A percentile compares a stretch with the other conserved stretches of the same genome.
phyloP scores from a whole-genome alignment of 2,329 filamentous ascomycete species.

The Diplodia seriata region DNA sequence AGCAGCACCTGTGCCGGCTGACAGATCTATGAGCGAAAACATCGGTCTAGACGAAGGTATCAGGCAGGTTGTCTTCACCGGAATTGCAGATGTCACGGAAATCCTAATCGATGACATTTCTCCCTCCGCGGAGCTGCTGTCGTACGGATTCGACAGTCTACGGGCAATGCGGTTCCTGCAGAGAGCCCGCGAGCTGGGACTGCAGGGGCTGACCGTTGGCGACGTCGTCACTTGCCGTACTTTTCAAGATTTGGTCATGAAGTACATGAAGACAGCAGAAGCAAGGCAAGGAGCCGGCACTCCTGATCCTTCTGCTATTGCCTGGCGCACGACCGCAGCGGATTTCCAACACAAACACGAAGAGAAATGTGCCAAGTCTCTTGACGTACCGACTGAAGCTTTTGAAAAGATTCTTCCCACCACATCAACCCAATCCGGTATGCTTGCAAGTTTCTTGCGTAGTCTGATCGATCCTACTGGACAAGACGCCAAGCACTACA shows the following conservation, averaged over 20 bases:
- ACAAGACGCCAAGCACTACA: slow-evolving; percentile 15
- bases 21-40: background rate
- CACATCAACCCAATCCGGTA: slow-evolving; percentile 29
- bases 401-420: slow-evolving; percentile 31
- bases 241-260: slow-evolving; percentile 18
- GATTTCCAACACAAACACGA: slow-evolving; percentile 18
- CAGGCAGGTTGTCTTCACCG: slow-evolving; percentile 10
- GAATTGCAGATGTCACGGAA: slow-evolving; percentile 36
- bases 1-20: background rate
- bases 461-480: slow-evolving; percentile 12
- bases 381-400: slow-evolving; percentile 11
- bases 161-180: slow-evolving; percentile 37
- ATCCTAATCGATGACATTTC: slow-evolving; percentile 33
- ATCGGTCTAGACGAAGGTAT: background rate
- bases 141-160: slow-evolving; percentile 39
- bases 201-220: slow-evolving; percentile 39
- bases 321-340: background rate
- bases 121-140: slow-evolving; percentile 37
- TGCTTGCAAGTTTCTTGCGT: slow-evolving; percentile 32
- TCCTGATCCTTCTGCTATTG: background rate
- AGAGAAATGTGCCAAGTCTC: background rate
- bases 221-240: slow-evolving; percentile 39
- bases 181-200: slow-evolving; percentile 31
- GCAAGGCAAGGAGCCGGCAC: background rate
- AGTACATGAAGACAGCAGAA: slow-evolving; percentile 14